Base-by-base conservation (phyloP, 225 moss, liverwort and hornwort species). In the Sphagnum tenellum region DNA sequence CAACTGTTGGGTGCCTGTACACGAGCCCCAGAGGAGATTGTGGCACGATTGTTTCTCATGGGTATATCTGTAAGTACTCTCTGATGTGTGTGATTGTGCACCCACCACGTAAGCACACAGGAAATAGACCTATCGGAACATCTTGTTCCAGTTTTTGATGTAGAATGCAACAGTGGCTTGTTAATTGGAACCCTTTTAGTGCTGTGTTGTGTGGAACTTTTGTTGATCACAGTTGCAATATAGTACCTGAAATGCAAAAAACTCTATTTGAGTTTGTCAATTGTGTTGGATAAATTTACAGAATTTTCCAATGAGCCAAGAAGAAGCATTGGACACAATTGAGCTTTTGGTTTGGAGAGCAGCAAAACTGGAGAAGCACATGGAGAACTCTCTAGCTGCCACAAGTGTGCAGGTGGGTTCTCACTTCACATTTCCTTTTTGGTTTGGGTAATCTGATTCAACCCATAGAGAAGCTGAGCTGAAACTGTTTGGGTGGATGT, bases 11-110 rank as follows among this genome's bases (percentile, higher is more conserved):
- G 87, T 72, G 79, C 83, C 58, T 90, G 89, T 75, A 87, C 90
- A 74, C 86, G 93, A 79, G 98, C 93, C 59, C 93, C 98, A 50
- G 90, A 99, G 70, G 98, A 99, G 74, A 99, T 93, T 61, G 81
- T 99, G 65, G 98, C 98, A 49, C 98, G 98, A 64, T 69, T 99
- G 73, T 93, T 99, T 60, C 80, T 99, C 50, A 99, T 99, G 93
- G 98, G 93, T 52, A 89, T 99, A 12, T 99, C 98, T 69, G 95
- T 96, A 77, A 79, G 91, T 88, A 51, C 64, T 66, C 58, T 52
- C 29, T 29, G 29, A 29, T 29, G 0, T 29, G 29, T 29, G 29
- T 29, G 29, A 29, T 1, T 29, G 29, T 29, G 29, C 29, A 29
- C 29, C 29, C 29, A 29, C 29, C 29, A 29, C 1, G 29, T 29